phyloP scores from a whole-genome alignment of 768 basidiomycete species.

The Coprinellus aureogranulatus region DNA sequence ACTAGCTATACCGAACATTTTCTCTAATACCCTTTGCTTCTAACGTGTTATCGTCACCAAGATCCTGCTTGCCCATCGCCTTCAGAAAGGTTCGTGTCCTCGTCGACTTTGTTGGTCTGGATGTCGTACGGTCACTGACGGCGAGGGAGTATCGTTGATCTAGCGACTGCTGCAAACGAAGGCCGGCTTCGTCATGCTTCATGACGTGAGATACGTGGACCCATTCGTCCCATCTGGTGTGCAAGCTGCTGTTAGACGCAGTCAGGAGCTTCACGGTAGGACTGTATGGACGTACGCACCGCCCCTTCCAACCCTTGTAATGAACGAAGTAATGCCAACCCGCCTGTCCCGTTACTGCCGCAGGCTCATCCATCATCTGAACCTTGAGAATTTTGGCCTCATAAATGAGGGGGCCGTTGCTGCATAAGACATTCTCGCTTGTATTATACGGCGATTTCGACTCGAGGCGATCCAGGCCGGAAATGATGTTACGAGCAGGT shows the following conservation, averaged over 20 bases:
- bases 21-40: too few relatives aligned
- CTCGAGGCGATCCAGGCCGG: too few relatives aligned
- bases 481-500: too few relatives aligned
- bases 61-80: too few relatives aligned
- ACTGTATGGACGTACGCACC: conserved; percentile 58
- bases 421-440: conserved; percentile 87
- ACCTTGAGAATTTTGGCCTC: conserved; percentile 86
- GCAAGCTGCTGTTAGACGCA: background rate
- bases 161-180: conserved; percentile 74
- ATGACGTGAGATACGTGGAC: conserved; percentile 78
- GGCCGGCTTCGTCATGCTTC: conserved; percentile 79
- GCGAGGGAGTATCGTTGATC: conserved; percentile 18
- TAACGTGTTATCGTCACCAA: too few relatives aligned
- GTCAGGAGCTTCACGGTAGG: background rate
- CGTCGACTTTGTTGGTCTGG: too few relatives aligned
- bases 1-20: too few relatives aligned
- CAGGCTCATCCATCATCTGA: conserved; percentile 63
- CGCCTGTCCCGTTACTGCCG: conserved; percentile 52
- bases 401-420: conserved; percentile 93
- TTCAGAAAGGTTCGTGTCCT: too few relatives aligned
- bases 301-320: conserved; percentile 99
- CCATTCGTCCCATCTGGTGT: conserved; percentile 92
- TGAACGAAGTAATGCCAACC: conserved; percentile 94
- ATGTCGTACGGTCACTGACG: too few relatives aligned
- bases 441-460: conserved; percentile 36